A percentile compares a stretch with the other conserved stretches of the same genome.
Evolutionary conservation across 208 protist species (phyloP).

Genomic region (Naegleria gruberi): DNA sequence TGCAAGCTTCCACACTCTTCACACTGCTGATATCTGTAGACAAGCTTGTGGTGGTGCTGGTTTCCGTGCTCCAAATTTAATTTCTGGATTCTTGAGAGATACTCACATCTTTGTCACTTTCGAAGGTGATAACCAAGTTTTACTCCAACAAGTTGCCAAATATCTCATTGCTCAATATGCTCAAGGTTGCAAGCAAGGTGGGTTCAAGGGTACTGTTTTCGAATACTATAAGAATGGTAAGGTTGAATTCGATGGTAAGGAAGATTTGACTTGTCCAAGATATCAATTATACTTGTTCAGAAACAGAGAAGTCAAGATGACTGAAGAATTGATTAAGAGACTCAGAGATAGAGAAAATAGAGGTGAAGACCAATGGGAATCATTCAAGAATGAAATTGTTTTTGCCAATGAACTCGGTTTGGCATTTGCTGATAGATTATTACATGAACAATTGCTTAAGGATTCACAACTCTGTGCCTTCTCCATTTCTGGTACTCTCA

Average conservation of each 20-base stretch:
- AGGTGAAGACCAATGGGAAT: constrained; percentile 14
- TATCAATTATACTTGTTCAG: constrained; percentile 8
- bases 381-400: constrained; percentile 1
- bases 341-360: background rate
- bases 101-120: constrained; percentile 14
- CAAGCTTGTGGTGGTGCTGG: constrained; percentile 22
- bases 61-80: constrained; percentile 13
- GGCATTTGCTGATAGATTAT: background rate
- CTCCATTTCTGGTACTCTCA: background rate
- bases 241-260: background rate
- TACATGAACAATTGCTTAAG: constrained; percentile 10
- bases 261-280: background rate
- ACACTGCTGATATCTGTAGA: constrained; percentile 8
- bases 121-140: constrained; percentile 14
- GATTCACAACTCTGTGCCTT: background rate
- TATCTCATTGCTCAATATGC: background rate
- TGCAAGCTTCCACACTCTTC: background rate
- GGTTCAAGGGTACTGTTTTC: background rate
- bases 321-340: background rate
- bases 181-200: background rate
- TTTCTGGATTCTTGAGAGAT: background rate
- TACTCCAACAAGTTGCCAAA: constrained; percentile 21
- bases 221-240: background rate
- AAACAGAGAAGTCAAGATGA: background rate
- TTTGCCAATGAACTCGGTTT: background rate